Evolutionary conservation across 208 protist genomes (phyloP), one percentile per base, ranked within the genome.

Genomic region (Leptomonas pyrrhocoris): DNA sequence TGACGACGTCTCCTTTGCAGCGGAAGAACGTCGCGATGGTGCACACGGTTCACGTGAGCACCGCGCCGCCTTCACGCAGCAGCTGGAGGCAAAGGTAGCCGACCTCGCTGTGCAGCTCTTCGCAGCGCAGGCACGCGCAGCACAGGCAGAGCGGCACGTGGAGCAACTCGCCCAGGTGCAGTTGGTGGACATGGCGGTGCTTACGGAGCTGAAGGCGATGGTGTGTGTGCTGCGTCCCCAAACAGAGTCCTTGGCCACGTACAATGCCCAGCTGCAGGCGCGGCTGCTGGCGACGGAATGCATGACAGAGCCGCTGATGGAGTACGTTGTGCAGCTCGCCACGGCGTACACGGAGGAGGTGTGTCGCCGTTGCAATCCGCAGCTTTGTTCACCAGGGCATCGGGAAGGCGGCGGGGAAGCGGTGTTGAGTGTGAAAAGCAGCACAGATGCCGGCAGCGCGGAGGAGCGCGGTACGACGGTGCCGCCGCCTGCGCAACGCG

Each of bases 21-120:
- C 28, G 21, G 13, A 56, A 21, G 28, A 18, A 11, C 2, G 15
- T 16, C 27, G 36, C 51, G 28, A 56, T 1, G 28, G 11, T 21
- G 23, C 51, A 38, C 28, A 34, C 34, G 9, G 9, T 38, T 38
- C 34, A 9, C 34, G 34, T 38, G 7, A 12, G 34, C 34, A 9
- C 34, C 2, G 40, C 40, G 11, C 9, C 40, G 63, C 34, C 42
- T 67, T 79, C 38, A 42, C 61, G 46, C 45, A 36, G n/a, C 42
- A 54, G 16, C 68, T 92, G 23, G 84, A 93, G 54, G 73, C 77
- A 0, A 93, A 93, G 61, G 59, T 83, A 31, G 78, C 87, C 0
- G 84, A 93, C 53, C 79, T 93, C 43, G 81, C 88, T 2, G 36
- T 93, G 27, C 50, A 69, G 21, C 69, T 93, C 28, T 78, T 73